Percentiles rank a stretch among this genome's conserved stretches.
Conservation (phyloP, 805 yeast genomes). For the Starmerella bacillaris region DNA sequence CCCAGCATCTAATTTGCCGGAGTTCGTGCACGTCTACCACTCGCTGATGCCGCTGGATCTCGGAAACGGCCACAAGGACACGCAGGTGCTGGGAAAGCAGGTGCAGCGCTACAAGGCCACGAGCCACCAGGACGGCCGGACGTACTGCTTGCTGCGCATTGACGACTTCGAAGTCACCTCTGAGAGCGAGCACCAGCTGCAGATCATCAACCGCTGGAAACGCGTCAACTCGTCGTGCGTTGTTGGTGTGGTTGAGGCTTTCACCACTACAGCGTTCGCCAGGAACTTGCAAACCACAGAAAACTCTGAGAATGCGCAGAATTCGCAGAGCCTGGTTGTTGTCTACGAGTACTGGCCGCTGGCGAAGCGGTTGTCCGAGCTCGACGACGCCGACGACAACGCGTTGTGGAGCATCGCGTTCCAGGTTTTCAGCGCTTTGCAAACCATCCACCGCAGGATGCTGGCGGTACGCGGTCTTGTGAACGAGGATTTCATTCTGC, state of each 20-base stretch:
- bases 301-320: conserved; percentile 25
- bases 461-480: conserved; percentile 39
- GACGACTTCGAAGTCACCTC: conserved; percentile 34
- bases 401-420: conserved; percentile 57
- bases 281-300: no score
- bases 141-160: conserved; percentile 59
- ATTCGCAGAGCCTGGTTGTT: conserved; percentile 32
- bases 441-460: conserved; percentile 45
- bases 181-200: conserved; percentile 39
- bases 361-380: conserved; percentile 48
- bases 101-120: conserved; percentile 61
- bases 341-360: conserved; percentile 77
- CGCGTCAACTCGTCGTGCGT: conserved; percentile 36
- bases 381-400: conserved; percentile 36
- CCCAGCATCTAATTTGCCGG: conserved; percentile 45
- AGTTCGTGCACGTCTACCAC: conserved; percentile 64
- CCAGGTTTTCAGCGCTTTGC: conserved; percentile 55
- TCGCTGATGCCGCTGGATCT: conserved; percentile 66
- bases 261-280: conserved; percentile 72
- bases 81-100: conserved; percentile 32
- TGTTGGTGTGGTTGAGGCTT: conserved; percentile 59
- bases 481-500: conserved; percentile 49
- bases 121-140: conserved; percentile 58
- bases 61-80: conserved; percentile 11
- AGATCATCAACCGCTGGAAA: conserved; percentile 50